Conservation (phyloP, 139 green algal species). For the Tetraselmis chui region DNA sequence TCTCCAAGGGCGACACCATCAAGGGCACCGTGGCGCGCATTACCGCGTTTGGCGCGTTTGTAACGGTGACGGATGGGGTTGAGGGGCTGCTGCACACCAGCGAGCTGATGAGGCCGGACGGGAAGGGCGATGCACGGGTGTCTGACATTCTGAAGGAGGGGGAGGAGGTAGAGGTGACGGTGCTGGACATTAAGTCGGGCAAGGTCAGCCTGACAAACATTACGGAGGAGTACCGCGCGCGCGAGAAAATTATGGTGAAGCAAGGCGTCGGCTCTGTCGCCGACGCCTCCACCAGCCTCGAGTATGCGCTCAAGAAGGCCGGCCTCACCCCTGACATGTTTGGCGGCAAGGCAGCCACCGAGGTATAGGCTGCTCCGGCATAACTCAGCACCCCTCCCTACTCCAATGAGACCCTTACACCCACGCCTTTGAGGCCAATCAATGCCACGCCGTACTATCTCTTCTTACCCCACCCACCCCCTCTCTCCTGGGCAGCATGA, state of each 20-base stretch:
- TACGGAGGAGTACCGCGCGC: slow-evolving; percentile 22
- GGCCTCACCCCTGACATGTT: slow-evolving; percentile 26
- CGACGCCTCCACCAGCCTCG: not conserved
- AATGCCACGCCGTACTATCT: no score
- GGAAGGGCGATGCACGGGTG: slow-evolving; percentile 11
- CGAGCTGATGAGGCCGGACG: slow-evolving; percentile 44
- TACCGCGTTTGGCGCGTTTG: slow-evolving; percentile 55
- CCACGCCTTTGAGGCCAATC: no score
- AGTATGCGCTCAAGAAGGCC: slow-evolving; percentile 16
- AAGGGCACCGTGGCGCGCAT: slow-evolving; percentile 39
- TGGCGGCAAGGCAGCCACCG: not conserved
- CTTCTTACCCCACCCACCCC: no score
- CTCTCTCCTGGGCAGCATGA: no score
- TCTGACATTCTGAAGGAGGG: slow-evolving; percentile 27
- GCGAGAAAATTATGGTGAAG: slow-evolving; percentile 6
- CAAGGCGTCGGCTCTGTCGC: not conserved
- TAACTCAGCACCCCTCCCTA: no score
- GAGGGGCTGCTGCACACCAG: slow-evolving; percentile 60
- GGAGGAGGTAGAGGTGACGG: slow-evolving; percentile 43
- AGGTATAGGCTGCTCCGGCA: slow-evolving; percentile 1
- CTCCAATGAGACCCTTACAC: no score
- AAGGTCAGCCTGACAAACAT: slow-evolving; percentile 46
- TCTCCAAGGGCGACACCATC: slow-evolving; percentile 41
- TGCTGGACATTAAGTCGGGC: slow-evolving; percentile 33
- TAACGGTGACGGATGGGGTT: slow-evolving; percentile 54